Evolutionary conservation across 1,284 basidiomycete species (phyloP).

Genomic region (Neonothopanus nambi): DNA sequence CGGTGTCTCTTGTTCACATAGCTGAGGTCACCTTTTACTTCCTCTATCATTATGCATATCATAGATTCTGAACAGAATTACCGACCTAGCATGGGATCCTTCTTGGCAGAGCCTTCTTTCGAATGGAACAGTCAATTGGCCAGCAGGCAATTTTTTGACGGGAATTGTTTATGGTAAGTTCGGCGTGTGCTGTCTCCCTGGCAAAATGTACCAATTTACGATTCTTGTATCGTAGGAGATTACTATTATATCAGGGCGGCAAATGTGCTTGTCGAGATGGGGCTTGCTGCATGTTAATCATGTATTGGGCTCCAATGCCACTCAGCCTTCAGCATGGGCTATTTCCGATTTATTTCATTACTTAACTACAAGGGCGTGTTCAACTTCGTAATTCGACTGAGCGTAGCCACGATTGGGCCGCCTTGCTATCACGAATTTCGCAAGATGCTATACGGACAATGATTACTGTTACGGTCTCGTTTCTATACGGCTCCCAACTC

Average conservation of each 20-base stretch:
- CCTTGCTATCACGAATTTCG: too few species aligned
- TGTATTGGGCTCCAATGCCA: too few species aligned
- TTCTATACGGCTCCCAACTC: too few species aligned
- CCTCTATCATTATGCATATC: not conserved
- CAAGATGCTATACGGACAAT: too few species aligned
- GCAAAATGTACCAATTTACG: not conserved
- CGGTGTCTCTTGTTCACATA: too few species aligned
- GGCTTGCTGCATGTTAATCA: constrained; percentile 33
- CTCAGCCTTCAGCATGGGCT: too few species aligned
- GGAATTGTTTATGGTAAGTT: constrained; percentile 63
- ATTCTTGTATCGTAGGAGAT: constrained; percentile 15
- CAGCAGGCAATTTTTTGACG: constrained; percentile 55
- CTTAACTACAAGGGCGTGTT: too few species aligned
- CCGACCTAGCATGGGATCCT: constrained; percentile 53
- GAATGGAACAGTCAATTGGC: constrained; percentile 67
- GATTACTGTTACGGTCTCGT: too few species aligned
- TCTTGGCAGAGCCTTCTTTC: constrained; percentile 63
- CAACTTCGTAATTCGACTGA: too few species aligned
- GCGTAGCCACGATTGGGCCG: too few species aligned
- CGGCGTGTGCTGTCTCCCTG: not conserved
- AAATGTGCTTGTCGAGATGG: constrained; percentile 40
- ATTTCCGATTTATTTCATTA: too few species aligned
- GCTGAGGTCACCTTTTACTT: too few species aligned
- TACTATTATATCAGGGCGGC: constrained; percentile 47
- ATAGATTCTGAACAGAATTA: constrained; percentile 53